Evolutionary conservation across 2,329 filamentous ascomycete species (phyloP), one percentile per base, ranked within the genome.

Genomic region (Graphium sp.): DNA sequence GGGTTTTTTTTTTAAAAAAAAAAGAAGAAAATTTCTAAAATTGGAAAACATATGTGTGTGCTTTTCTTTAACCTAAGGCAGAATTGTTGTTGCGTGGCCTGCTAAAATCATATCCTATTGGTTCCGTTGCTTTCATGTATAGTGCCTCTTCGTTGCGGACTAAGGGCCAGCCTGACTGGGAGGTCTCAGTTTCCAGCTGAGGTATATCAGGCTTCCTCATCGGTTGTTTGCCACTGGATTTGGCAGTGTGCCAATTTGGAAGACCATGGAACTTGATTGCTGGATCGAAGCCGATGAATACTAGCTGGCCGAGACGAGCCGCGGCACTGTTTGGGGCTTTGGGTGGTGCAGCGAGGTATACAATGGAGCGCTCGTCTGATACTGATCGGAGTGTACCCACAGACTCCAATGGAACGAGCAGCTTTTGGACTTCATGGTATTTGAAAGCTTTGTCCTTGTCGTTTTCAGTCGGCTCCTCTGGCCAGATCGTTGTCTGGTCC

Each of bases 321-420:
- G n/a, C n/a, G 1, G 52, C 15, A 38, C 33, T 6, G 41, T 45
- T 13, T 39, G 33, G 4, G 35, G 29, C 7, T 24, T 23, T 1
- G 28, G 30, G 5, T 34, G 35, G 2, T 50, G 53, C 0, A 48
- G 20, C 49, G 7, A 52, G 43, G 37, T 63, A 67, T 4, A 65
- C 41, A n/a, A 66, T 34, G 5, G 50, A 53, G 9, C 55, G 43
- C n/a, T 62, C 56, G 35, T 66, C 60, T 40, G 55, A 56, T 11
- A 40, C 43, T 12, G 57, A 60, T 2, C 51, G 43, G 2, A 63
- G 42, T 6, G 44, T 39, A 0, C 55, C 52, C 4, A 35, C 24
- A 28, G 48, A 41, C 0, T 31, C 40, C 0, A 49, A 48, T 1
- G 59, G 53, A 31, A 55, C 60, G 24, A 56, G 41, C 5, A 65